Evolutionary conservation across 148 eudicot species (phyloP), one percentile per base, ranked within the genome.

Genomic region (Cornus florida): DNA sequence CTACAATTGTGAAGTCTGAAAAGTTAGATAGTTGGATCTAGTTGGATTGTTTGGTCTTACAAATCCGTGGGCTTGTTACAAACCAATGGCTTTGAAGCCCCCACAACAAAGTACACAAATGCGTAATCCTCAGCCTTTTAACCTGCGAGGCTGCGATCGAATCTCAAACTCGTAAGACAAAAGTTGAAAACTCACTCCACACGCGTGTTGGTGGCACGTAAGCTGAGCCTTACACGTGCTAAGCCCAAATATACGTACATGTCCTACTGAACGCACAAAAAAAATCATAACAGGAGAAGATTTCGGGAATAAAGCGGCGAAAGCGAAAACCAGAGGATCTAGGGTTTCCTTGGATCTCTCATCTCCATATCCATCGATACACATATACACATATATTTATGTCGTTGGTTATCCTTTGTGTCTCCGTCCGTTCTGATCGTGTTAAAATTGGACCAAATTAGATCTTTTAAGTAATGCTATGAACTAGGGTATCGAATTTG

Each of bases 341-440:
- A 82, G 87, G 85, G 87, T 79, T 85, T 67, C 71, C 35, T n/a
- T 33, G 65, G 79, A 74, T 75, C 82, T 69, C 82, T 71, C 71
- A 48, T 38, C 66, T 53, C 68, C 33, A 60, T 4, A 17, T 23
- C 70, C 38, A 17, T 56, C 0, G 7, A 41, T 56, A 56, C n/a
- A 41, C 48, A 43, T 7, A 43, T 6, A 57, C 23, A 7, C 8
- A 43, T 28, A 5, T 57, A 19, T 3, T 17, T 14, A 3, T 19
- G 50, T 17, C 46, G 76, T 33, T 20, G 76, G 53, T 50, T 2
- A 48, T 62, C 48, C 33, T 46, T n/a, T 48, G 57, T 71, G 16
- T 11, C 17, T 28, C 33, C 0, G 14, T 28, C 48, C 3, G 0
- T 33, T 11, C 5, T 2, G 60, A 57, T 74, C 76, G 67, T 17